These are phyloP conservation scores for Pulicaria dysenterica DNA, from an alignment of 129 eudicot genomes.

Conservation along the genomic window DNA sequence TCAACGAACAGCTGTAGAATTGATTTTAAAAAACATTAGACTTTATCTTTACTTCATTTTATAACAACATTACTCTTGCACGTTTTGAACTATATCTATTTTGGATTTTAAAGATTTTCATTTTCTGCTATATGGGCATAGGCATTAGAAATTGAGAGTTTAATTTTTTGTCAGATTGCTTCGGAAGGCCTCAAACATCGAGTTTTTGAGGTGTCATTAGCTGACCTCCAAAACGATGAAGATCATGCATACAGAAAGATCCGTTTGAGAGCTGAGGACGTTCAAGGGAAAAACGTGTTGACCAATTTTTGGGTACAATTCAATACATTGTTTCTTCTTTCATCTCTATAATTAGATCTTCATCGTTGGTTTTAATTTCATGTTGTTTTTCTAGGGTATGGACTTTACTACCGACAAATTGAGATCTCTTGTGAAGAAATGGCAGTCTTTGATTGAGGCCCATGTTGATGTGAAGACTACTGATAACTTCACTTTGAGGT, in stretches of 20 bases:
- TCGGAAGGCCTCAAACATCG: conserved; percentile 88
- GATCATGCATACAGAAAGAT: conserved; percentile 83
- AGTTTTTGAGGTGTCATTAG: conserved; percentile 72
- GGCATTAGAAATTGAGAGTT: no score
- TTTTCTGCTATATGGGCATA: no score
- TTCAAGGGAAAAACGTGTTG: conserved; percentile 78
- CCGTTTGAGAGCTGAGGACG: conserved; percentile 84
- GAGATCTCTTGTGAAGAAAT: conserved; percentile 75
- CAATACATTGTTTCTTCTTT: background rate
- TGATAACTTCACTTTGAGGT: conserved; percentile 58
- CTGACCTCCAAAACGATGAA: conserved; percentile 81
- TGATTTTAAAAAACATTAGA: background rate
- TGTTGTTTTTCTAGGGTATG: conserved; percentile 56
- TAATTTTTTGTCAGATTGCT: conserved; percentile 51
- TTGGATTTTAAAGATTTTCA: background rate
- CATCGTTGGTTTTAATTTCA: background rate
- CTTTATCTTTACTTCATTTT: background rate
- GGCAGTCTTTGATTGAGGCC: conserved; percentile 83
- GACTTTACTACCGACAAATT: conserved; percentile 77
- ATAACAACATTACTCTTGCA: background rate
- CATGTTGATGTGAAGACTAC: conserved; percentile 95
- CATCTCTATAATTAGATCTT: background rate
- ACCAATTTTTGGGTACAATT: conserved; percentile 71
- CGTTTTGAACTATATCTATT: background rate
- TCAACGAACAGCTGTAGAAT: background rate